phyloP scores from a whole-genome alignment of 2,329 filamentous ascomycete genomes.

The Cladosporium sphaerospermum region DNA sequence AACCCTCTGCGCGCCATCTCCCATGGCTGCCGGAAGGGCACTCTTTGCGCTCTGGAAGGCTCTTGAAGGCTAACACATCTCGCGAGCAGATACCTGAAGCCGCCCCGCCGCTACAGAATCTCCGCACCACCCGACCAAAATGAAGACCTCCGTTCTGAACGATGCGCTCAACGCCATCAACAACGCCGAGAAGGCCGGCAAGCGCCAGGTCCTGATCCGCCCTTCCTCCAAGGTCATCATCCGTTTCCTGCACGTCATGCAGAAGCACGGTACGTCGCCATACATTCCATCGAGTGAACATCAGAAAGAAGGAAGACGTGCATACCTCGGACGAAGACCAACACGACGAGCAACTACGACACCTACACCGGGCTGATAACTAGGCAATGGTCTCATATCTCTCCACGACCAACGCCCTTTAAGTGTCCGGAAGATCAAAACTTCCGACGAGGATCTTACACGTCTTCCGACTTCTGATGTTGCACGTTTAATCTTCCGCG shows the following conservation, averaged over 20 bases:
- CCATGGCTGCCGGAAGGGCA: conserved; percentile 43
- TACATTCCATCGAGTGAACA: background rate
- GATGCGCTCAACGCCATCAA: conserved; percentile 84
- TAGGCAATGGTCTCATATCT: conserved; percentile 83
- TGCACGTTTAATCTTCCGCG: conserved; percentile 89
- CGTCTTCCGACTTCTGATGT: conserved; percentile 81
- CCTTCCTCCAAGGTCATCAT: conserved; percentile 99
- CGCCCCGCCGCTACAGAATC: conserved; percentile 71
- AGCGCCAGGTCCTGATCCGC: conserved; percentile 98
- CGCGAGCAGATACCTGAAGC: conserved; percentile 54
- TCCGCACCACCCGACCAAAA: conserved; percentile 71
- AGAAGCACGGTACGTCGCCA: conserved; percentile 85
- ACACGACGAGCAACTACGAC: background rate
- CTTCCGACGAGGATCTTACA: conserved; percentile 85
- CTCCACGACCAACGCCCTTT: conserved; percentile 96
- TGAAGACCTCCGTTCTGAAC: conserved; percentile 98
- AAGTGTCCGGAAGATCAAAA: conserved; percentile 96
- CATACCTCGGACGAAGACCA: conserved; percentile 3
- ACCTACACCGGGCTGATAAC: conserved; percentile 90
- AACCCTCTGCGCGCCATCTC: conserved; percentile 45
- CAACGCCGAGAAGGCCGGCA: conserved; percentile 99
- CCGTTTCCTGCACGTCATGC: conserved; percentile 99
- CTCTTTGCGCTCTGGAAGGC: conserved; percentile 59
- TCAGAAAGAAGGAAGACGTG: conserved; percentile 7
- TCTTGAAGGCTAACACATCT: conserved; percentile 55